Conservation (phyloP, 1,139 yeast species). For the Kodamaea sp. region DNA sequence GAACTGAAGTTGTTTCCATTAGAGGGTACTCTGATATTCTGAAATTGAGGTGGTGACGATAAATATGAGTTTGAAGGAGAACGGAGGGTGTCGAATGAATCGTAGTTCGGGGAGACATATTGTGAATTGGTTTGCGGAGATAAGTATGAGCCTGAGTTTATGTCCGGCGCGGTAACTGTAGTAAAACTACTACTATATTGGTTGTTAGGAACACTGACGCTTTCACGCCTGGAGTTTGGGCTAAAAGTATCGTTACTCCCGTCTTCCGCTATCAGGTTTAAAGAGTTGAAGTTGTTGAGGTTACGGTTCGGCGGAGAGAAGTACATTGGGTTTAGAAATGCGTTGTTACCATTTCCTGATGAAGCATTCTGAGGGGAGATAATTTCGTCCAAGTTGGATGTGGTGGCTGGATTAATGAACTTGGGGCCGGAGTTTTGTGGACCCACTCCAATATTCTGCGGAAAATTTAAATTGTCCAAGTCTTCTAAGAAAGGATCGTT, state of each 20-base stretch:
- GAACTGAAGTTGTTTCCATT: constrained; percentile 28
- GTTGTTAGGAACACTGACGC: constrained; percentile 28
- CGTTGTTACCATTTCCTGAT: constrained; percentile 17
- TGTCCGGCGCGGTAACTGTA: constrained; percentile 14
- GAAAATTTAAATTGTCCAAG: constrained; percentile 25
- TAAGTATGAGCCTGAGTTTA: constrained; percentile 14
- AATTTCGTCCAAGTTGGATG: constrained; percentile 36
- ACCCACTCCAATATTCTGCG: constrained; percentile 6
- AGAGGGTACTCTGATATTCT: constrained; percentile 12
- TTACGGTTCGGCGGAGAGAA: constrained; percentile 41
- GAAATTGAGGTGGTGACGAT: constrained; percentile 38
- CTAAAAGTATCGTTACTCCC: constrained; percentile 25
- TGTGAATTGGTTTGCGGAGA: constrained; percentile 17
- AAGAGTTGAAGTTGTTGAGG: constrained; percentile 25
- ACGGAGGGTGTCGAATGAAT: constrained; percentile 31
- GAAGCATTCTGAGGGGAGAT: constrained; percentile 29
- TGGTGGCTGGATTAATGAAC: constrained; percentile 17
- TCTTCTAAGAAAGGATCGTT: constrained; percentile 42
- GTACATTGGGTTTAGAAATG: constrained; percentile 41
- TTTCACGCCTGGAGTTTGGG: constrained; percentile 38
- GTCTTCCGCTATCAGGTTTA: constrained; percentile 38
- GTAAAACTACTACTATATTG: constrained; percentile 15
- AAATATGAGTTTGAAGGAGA: constrained; percentile 36
- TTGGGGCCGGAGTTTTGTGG: constrained; percentile 7
- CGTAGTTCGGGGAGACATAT: constrained; percentile 20